Conservation (phyloP, 768 basidiomycete genomes). For the Auricularia auricula-judae region DNA sequence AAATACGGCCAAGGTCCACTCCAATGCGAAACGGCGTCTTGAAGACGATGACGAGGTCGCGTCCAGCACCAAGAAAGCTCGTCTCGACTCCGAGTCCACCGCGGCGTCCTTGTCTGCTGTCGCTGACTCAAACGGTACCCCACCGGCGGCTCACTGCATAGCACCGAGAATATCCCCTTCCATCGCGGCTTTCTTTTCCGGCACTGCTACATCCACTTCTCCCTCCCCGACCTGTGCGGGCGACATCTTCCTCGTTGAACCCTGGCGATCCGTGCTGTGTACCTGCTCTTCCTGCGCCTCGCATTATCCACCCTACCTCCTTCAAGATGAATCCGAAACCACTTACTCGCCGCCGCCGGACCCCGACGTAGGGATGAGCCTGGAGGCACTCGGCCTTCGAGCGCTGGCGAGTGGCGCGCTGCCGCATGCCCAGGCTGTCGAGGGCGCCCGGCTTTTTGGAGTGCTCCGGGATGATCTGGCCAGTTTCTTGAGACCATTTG, state of each 20-base stretch:
- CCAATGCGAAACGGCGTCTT: too few species aligned
- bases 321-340: constrained; percentile 76
- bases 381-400: constrained; percentile 77
- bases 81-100: constrained; percentile 15
- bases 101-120: constrained; percentile 11
- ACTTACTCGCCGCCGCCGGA: constrained; percentile 81
- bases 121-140: too few species aligned
- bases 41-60: not conserved
- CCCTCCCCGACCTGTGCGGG: constrained; percentile 20
- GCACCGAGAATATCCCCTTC: constrained; percentile 18
- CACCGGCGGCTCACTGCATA: constrained; percentile 27
- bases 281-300: constrained; percentile 47
- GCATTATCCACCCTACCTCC: constrained; percentile 31
- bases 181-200: constrained; percentile 33
- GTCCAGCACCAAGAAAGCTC: constrained; percentile 10
- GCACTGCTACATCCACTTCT: constrained; percentile 27
- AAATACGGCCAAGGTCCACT: not conserved
- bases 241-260: constrained; percentile 65
- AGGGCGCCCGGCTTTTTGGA: constrained; percentile 78
- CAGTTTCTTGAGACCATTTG: constrained; percentile 66
- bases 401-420: constrained; percentile 45
- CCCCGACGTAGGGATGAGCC: constrained; percentile 68
- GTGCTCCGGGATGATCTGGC: constrained; percentile 67
- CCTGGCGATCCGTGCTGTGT: constrained; percentile 74
- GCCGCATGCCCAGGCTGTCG: constrained; percentile 71